Evolutionary conservation across 306 rosid genomes (phyloP).

Genomic region (Canavalia ensiformis): DNA sequence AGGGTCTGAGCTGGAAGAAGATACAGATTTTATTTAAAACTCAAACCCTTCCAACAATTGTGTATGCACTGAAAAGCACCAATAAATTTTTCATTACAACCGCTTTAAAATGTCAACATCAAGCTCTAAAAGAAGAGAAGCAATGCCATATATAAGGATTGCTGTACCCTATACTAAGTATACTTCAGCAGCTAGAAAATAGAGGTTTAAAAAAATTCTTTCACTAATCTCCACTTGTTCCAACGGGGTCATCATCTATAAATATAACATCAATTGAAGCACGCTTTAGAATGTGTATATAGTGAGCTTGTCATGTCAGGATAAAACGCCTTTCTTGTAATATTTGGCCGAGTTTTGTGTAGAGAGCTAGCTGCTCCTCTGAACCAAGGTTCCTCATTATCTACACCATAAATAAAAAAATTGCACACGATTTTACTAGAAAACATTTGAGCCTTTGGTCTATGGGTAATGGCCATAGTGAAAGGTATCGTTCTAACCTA

Average conservation of each 20-base stretch:
- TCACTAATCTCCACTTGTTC: slow-evolving; percentile 38
- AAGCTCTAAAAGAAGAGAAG: slow-evolving; percentile 39
- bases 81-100: not conserved
- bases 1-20: not conserved
- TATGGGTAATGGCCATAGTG: not conserved
- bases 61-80: slow-evolving; percentile 27
- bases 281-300: slow-evolving; percentile 46
- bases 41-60: slow-evolving; percentile 12
- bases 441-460: not conserved
- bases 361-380: slow-evolving; percentile 85
- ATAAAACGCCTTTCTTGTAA: slow-evolving; percentile 63
- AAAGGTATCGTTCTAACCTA: not conserved
- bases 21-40: not conserved
- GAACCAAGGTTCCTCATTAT: slow-evolving; percentile 77
- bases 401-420: slow-evolving; percentile 52
- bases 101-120: slow-evolving; percentile 25
- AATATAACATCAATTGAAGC: slow-evolving; percentile 35
- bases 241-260: slow-evolving; percentile 7
- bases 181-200: not conserved
- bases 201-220: slow-evolving; percentile 6
- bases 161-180: slow-evolving; percentile 18
- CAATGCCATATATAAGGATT: slow-evolving; percentile 22
- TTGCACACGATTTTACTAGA: slow-evolving; percentile 6
- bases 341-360: slow-evolving; percentile 67
- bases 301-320: slow-evolving; percentile 41